These are phyloP conservation scores for Allantophomopsis lycopodina DNA, from an alignment of 2,329 filamentous ascomycete genomes.

Conservation along the genomic window DNA sequence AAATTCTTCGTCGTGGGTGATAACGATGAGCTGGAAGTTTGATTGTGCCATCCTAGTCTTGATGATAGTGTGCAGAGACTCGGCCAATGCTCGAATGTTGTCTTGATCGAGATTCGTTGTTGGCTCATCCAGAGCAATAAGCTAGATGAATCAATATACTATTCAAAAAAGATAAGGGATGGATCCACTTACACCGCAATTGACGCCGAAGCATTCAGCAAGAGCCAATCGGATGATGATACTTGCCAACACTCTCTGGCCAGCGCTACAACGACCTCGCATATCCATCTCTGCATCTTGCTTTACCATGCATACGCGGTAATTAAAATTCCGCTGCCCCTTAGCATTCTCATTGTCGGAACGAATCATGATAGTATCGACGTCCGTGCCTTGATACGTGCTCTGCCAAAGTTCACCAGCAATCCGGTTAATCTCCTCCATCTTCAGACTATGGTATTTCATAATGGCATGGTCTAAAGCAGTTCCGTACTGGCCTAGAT, in stretches of 20 bases:
- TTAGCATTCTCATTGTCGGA: conserved; percentile 67
- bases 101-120: conserved; percentile 93
- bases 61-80: conserved; percentile 80
- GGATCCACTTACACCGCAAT: conserved; percentile 49
- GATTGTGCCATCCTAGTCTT: conserved; percentile 66
- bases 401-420: conserved; percentile 93
- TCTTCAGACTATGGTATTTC: conserved; percentile 91
- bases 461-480: conserved; percentile 95
- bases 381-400: conserved; percentile 93
- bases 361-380: conserved; percentile 90
- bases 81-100: conserved; percentile 83
- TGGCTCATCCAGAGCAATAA: conserved; percentile 94
- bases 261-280: conserved; percentile 92
- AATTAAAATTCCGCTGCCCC: conserved; percentile 82
- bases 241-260: conserved; percentile 89
- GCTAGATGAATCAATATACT: conserved; percentile 15
- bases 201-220: conserved; percentile 90
- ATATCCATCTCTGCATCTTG: conserved; percentile 98
- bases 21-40: conserved; percentile 97
- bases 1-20: conserved; percentile 98
- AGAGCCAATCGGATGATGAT: conserved; percentile 96
- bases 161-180: not conserved
- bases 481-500: conserved; percentile 66
- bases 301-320: conserved; percentile 96
- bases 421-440: conserved; percentile 95